Evolutionary conservation across 306 rosid species (phyloP).

Genomic region (Luffa aegyptiaca): DNA sequence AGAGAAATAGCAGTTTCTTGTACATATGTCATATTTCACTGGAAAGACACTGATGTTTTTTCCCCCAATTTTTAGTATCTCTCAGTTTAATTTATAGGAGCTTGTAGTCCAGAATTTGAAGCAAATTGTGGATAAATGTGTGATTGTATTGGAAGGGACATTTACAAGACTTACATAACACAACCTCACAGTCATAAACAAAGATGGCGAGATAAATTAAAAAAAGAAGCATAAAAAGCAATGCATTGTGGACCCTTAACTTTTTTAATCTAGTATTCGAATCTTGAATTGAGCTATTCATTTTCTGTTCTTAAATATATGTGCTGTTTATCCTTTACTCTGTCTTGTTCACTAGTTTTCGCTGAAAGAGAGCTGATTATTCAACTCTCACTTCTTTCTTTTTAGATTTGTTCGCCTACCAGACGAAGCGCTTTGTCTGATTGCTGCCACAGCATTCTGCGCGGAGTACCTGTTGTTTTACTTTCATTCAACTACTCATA

Average conservation of each 20-base stretch:
- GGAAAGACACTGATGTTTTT: background rate
- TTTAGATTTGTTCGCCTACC: constrained; percentile 62
- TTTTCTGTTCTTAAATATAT: background rate
- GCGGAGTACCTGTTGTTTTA: constrained; percentile 84
- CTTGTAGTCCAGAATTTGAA: background rate
- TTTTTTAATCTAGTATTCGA: background rate
- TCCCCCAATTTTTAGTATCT: background rate
- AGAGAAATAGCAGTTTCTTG: background rate
- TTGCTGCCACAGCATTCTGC: constrained; percentile 68
- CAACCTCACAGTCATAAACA: background rate
- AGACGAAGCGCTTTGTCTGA: constrained; percentile 69
- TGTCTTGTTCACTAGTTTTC: background rate
- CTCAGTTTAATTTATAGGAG: background rate
- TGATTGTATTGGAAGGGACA: background rate
- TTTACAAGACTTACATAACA: background rate
- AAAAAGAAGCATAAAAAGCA: background rate
- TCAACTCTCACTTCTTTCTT: background rate
- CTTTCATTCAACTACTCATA: constrained; percentile 88
- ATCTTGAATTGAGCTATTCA: background rate
- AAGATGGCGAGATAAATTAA: background rate
- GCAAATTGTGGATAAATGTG: background rate
- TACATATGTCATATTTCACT: background rate
- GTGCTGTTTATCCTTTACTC: background rate
- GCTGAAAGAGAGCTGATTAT: background rate
- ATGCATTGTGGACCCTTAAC: background rate